phyloP scores from a whole-genome alignment of 23 red algal species.

The Chondrus crispus region DNA sequence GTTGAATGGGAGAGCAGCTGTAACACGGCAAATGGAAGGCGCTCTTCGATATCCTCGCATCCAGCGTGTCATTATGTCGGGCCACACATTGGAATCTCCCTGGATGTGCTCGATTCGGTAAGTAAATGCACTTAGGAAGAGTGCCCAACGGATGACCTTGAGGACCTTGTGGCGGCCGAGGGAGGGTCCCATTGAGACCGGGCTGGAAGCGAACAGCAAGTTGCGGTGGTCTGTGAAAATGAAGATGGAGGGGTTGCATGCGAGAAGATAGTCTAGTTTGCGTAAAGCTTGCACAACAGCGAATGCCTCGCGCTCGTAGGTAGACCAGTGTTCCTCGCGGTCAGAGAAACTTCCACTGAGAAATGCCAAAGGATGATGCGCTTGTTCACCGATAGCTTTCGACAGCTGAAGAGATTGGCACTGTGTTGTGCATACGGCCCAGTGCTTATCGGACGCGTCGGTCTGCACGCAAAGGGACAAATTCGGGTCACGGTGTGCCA shows the following conservation, averaged over 20 bases:
- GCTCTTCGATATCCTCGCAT: not conserved
- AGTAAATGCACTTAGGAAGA: not conserved
- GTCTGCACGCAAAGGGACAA: constrained; percentile 9
- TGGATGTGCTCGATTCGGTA: not conserved
- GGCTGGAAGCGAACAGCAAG: constrained; percentile 10
- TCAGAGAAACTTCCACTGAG: not conserved
- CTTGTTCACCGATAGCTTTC: not conserved
- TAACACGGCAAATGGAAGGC: not conserved
- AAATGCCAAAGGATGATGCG: not conserved
- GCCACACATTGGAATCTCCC: not conserved
- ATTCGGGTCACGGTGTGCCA: constrained; percentile 4
- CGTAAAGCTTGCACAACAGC: constrained; percentile 19
- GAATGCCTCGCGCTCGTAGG: constrained; percentile 12
- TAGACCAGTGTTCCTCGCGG: constrained; percentile 25
- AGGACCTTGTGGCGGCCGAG: not conserved
- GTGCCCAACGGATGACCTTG: not conserved
- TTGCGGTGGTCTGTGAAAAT: constrained; percentile 39
- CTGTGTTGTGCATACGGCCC: constrained; percentile 26
- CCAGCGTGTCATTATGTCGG: constrained; percentile 20
- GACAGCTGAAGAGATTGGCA: not conserved
- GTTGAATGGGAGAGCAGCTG: not conserved
- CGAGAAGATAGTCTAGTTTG: constrained; percentile 9
- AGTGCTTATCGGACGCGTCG: constrained; percentile 26
- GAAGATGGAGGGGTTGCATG: not conserved
- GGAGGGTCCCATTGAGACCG: not conserved